A percentile compares a stretch with the other conserved stretches of the same genome.
Conservation (phyloP, 2,329 filamentous ascomycete genomes). For the Emergomyces pasteurianus region DNA sequence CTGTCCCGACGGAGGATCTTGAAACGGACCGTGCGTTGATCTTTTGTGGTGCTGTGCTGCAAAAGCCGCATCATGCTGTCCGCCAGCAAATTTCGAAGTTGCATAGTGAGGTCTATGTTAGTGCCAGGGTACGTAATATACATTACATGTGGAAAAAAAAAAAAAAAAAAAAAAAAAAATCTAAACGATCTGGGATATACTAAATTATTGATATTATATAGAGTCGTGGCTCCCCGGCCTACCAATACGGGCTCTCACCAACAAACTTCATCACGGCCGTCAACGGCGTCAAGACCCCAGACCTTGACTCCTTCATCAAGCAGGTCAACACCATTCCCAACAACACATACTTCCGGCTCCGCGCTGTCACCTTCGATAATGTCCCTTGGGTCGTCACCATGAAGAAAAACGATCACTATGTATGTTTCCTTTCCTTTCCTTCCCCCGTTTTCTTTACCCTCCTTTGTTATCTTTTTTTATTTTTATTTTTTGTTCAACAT, state of each 20-base stretch:
- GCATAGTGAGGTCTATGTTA: conserved; percentile 93
- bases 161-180: neutral
- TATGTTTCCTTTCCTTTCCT: conserved; percentile 19
- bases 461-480: neutral
- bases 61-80: conserved; percentile 89
- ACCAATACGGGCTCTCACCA: conserved; percentile 82
- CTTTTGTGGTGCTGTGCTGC: conserved; percentile 89
- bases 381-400: conserved; percentile 99
- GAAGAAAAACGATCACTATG: conserved; percentile 99
- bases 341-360: conserved; percentile 94
- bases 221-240: conserved; percentile 69
- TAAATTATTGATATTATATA: conserved; percentile 11
- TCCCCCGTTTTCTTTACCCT: neutral
- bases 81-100: conserved; percentile 94
- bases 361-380: conserved; percentile 96
- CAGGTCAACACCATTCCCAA: conserved; percentile 82
- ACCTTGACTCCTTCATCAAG: conserved; percentile 66
- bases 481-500: neutral
- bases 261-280: conserved; percentile 98
- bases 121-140: conserved; percentile 46
- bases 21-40: conserved; percentile 87
- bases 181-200: neutral
- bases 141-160: neutral
- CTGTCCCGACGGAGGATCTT: conserved; percentile 76
- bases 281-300: conserved; percentile 74